Evolutionary conservation across 1,284 basidiomycete genomes (phyloP).

Genomic region (Ustilago bromivora): DNA sequence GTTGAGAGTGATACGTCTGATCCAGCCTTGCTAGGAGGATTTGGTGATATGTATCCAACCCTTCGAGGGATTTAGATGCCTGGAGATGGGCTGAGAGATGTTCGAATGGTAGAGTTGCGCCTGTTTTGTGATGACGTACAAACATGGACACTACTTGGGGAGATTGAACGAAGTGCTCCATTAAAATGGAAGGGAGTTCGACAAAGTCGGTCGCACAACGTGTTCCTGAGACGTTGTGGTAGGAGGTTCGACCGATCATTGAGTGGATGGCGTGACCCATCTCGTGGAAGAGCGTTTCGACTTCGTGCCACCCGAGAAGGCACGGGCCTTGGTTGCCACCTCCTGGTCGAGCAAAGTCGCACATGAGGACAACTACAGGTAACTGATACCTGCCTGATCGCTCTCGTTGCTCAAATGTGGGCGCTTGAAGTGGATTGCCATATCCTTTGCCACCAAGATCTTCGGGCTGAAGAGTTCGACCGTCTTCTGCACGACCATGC

Average conservation of each 20-base stretch:
- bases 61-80: slow-evolving; percentile 51
- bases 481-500: slow-evolving; percentile 71
- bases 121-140: slow-evolving; percentile 74
- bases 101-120: slow-evolving; percentile 79
- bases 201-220: slow-evolving; percentile 99
- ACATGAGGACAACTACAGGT: slow-evolving; percentile 90
- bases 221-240: slow-evolving; percentile 97
- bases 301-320: slow-evolving; percentile 90
- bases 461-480: slow-evolving; percentile 17
- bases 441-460: slow-evolving; percentile 37
- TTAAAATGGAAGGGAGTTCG: slow-evolving; percentile 95
- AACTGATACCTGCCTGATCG: slow-evolving; percentile 76
- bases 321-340: slow-evolving; percentile 78
- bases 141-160: slow-evolving; percentile 85
- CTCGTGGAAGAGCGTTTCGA: slow-evolving; percentile 95
- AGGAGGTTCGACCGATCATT: slow-evolving; percentile 98
- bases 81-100: slow-evolving; percentile 70
- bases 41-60: slow-evolving; percentile 86
- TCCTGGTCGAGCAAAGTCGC: slow-evolving; percentile 83
- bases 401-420: slow-evolving; percentile 72
- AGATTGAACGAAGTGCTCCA: slow-evolving; percentile 94
- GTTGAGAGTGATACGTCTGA: slow-evolving; percentile 86
- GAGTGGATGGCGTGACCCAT: slow-evolving; percentile 99
- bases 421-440: slow-evolving; percentile 56
- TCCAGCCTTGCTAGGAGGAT: slow-evolving; percentile 90